Conservation (phyloP, 2,329 filamentous ascomycete species). For the Claviceps sp. region DNA sequence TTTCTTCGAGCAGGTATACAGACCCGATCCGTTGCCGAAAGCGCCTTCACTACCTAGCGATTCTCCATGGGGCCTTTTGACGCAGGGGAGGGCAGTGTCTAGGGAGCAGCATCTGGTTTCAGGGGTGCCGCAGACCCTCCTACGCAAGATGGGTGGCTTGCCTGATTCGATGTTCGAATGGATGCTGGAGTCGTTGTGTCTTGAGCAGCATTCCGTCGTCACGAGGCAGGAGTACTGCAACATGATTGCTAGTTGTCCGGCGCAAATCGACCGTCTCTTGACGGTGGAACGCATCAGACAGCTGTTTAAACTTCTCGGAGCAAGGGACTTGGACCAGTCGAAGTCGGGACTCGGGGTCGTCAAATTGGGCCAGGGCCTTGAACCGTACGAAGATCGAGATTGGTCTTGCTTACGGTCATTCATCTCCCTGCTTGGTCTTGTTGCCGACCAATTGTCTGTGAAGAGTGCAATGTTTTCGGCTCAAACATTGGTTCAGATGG, state of each 20-base stretch:
- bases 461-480: conserved; percentile 25
- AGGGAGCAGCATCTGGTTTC: conserved; percentile 48
- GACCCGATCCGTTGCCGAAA: conserved; percentile 12
- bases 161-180: conserved; percentile 54
- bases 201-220: conserved; percentile 35
- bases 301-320: conserved; percentile 47
- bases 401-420: conserved; percentile 33
- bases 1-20: conserved; percentile 32
- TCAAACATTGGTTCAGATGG: conserved; percentile 38
- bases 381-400: conserved; percentile 25
- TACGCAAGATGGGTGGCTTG: conserved; percentile 22
- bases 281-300: conserved; percentile 30
- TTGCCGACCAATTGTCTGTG: conserved; percentile 23
- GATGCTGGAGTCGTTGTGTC: conserved; percentile 47
- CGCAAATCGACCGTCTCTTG: conserved; percentile 31
- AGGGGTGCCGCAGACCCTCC: conserved; percentile 44
- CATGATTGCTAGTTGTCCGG: conserved; percentile 32
- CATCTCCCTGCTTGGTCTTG: conserved; percentile 26
- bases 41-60: conserved; percentile 19
- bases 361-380: conserved; percentile 10
- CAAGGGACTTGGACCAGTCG: conserved; percentile 19
- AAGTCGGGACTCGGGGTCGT: conserved; percentile 21
- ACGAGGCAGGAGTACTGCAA: conserved; percentile 48
- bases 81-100: conserved; percentile 26
- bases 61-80: conserved; percentile 34